These are phyloP conservation scores for Mycocentrospora acerina DNA, from an alignment of 2,329 filamentous ascomycete species.

Conservation along the genomic window DNA sequence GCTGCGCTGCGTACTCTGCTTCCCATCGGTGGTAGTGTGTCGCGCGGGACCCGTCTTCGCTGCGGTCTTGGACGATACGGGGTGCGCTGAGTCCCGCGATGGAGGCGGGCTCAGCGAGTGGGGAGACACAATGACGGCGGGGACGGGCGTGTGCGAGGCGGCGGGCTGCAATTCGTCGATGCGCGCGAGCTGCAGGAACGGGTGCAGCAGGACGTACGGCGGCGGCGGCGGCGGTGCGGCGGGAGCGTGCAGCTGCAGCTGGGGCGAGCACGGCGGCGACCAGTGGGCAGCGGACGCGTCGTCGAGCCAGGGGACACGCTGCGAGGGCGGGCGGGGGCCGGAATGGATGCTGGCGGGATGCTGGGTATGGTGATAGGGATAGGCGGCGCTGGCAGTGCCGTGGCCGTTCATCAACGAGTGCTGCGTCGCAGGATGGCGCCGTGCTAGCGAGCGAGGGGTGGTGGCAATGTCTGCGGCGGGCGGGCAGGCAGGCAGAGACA, in stretches of 20 bases:
- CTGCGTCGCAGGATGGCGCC: constrained; percentile 8
- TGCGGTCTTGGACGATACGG: constrained; percentile 32
- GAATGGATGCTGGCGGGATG: constrained; percentile 22
- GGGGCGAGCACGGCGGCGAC: constrained; percentile 11
- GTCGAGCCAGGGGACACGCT: constrained; percentile 6
- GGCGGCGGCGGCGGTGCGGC: constrained; percentile 14
- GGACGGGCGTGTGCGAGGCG: constrained; percentile 19
- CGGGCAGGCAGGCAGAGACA: too few relatives aligned
- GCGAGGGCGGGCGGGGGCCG: constrained; percentile 12
- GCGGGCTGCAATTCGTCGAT: constrained; percentile 28
- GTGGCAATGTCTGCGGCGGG: constrained; percentile 2
- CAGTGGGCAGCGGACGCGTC: constrained; percentile 12
- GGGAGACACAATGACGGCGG: constrained; percentile 45
- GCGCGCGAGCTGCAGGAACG: constrained; percentile 31
- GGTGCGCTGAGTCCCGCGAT: constrained; percentile 34
- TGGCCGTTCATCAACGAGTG: constrained; percentile 30
- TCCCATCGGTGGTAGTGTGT: constrained; percentile 41
- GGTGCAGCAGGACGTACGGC: constrained; percentile 28
- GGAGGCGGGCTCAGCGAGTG: constrained; percentile 35
- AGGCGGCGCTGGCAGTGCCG: constrained; percentile 22
- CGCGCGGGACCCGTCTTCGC: constrained; percentile 30
- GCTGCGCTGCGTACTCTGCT: constrained; percentile 31
- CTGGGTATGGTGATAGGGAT: constrained; percentile 30
- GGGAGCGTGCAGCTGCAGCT: constrained; percentile 12
- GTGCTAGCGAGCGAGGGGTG: constrained; percentile 17